Evolutionary conservation across 805 yeast species (phyloP).

Genomic region (Zygosaccharomyces siamensis): DNA sequence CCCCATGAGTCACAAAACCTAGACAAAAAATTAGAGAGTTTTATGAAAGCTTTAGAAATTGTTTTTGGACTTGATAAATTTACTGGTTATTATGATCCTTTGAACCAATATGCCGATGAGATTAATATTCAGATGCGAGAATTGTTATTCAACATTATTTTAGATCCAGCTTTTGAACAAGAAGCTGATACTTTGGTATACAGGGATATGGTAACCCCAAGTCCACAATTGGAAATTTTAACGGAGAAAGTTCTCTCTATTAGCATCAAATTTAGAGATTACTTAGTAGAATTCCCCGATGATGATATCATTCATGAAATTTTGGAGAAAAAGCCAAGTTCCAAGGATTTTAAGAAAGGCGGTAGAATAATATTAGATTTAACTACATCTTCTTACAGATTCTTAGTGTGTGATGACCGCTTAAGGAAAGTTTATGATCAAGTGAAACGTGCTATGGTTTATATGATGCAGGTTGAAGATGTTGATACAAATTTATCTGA

Average conservation of each 20-base stretch:
- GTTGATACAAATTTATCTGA: conserved; percentile 63
- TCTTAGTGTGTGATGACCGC: conserved; percentile 50
- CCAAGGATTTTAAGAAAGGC: conserved; percentile 38
- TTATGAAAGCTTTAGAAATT: conserved; percentile 20
- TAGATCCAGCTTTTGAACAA: conserved; percentile 31
- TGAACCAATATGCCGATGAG: conserved; percentile 33
- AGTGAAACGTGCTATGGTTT: conserved; percentile 76
- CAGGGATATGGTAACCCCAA: conserved; percentile 28
- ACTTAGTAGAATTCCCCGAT: conserved; percentile 41
- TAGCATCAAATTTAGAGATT: conserved; percentile 40
- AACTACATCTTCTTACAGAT: conserved; percentile 49
- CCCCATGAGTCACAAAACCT: conserved; percentile 1
- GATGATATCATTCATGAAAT: conserved; percentile 54
- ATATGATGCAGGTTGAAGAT: conserved; percentile 76
- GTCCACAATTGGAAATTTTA: conserved; percentile 23
- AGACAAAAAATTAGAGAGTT: conserved; percentile 17
- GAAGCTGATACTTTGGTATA: conserved; percentile 29
- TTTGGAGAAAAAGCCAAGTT: conserved; percentile 36
- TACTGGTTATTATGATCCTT: conserved; percentile 30
- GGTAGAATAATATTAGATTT: conserved; percentile 44
- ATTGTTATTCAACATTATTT: conserved; percentile 23
- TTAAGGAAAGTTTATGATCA: conserved; percentile 59
- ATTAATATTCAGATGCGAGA: conserved; percentile 27
- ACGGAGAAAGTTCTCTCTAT: conserved; percentile 38
- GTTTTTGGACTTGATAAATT: conserved; percentile 30